Evolutionary conservation across 2,329 filamentous ascomycete species (phyloP).

Genomic region (Stromatinia cepivora): DNA sequence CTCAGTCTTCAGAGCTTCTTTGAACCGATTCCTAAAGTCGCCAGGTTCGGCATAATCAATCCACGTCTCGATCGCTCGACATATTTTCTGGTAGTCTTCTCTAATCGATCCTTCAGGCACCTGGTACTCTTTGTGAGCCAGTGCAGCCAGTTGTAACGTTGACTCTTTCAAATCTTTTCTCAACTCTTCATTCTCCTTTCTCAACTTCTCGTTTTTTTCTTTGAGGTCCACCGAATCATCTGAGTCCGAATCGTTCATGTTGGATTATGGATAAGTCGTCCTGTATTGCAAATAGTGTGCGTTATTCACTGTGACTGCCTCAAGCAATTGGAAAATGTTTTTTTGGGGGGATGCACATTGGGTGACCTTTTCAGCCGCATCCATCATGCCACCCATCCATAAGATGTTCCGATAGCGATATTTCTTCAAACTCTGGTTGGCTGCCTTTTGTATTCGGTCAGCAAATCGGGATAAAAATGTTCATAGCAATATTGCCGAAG

Average conservation of each 20-base stretch:
- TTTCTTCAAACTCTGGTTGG: not conserved
- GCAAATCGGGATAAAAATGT: not conserved
- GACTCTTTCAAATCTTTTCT: not conserved
- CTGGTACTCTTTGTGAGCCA: slow-evolving; percentile 10
- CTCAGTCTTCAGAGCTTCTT: not conserved
- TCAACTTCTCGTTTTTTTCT: not conserved
- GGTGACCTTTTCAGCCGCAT: not conserved
- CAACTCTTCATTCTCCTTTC: not conserved
- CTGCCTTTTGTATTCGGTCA: not conserved
- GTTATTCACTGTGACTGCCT: not conserved
- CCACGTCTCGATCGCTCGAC: slow-evolving; percentile 9
- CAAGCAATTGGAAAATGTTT: not conserved
- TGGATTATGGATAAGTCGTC: not conserved
- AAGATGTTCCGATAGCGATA: not conserved
- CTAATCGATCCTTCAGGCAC: slow-evolving; percentile 6
- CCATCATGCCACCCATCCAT: not conserved
- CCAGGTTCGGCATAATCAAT: not conserved
- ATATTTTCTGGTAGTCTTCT: slow-evolving; percentile 12
- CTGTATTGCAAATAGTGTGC: not conserved
- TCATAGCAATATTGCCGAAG: not conserved
- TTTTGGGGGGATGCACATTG: not conserved
- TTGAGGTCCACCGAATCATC: not conserved
- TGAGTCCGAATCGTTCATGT: not conserved
- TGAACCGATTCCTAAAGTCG: not conserved
- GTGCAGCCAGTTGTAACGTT: not conserved